Percentiles rank a stretch among this genome's conserved stretches.
phyloP scores from a whole-genome alignment of 2,329 filamentous ascomycete species.

The Leptodontidium sp. region DNA sequence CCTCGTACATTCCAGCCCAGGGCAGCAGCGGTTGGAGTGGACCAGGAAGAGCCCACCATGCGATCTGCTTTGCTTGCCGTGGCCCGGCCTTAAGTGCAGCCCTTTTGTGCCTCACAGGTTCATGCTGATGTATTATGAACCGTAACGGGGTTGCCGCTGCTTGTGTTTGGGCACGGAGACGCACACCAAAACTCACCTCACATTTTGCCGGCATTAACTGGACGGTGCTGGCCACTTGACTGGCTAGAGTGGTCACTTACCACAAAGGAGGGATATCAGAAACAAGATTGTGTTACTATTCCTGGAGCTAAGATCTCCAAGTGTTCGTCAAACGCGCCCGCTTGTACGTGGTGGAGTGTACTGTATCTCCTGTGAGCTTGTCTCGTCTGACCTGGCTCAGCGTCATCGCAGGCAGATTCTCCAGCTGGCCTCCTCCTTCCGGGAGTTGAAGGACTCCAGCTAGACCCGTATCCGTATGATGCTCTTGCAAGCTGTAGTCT shows the following conservation, averaged over 20 bases:
- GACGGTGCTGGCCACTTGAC: constrained; percentile 14
- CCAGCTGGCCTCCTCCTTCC: neutral
- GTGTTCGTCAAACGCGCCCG: neutral
- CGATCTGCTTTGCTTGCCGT: constrained; percentile 18
- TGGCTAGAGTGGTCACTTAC: constrained; percentile 11
- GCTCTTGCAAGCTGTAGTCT: neutral
- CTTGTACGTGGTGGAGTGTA: neutral
- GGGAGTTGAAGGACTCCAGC: neutral
- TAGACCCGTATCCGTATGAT: neutral
- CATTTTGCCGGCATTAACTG: constrained; percentile 19
- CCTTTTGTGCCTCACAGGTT: constrained; percentile 30
- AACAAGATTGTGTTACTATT: constrained; percentile 20
- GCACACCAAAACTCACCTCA: constrained; percentile 8
- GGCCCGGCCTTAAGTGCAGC: constrained; percentile 18
- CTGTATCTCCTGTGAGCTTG: constrained; percentile 5
- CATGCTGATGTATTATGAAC: constrained; percentile 33
- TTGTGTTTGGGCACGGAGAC: constrained; percentile 16
- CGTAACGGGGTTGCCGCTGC: constrained; percentile 36
- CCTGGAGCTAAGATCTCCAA: constrained; percentile 16
- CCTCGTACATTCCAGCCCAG: neutral
- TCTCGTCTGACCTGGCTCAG: constrained; percentile 10
- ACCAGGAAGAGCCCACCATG: neutral
- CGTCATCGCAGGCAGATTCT: constrained; percentile 15
- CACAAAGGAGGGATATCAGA: constrained; percentile 18
- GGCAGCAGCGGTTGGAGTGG: constrained; percentile 11